Conservation (phyloP, 768 basidiomycete genomes). For the Dioszegia aurantiaca region DNA sequence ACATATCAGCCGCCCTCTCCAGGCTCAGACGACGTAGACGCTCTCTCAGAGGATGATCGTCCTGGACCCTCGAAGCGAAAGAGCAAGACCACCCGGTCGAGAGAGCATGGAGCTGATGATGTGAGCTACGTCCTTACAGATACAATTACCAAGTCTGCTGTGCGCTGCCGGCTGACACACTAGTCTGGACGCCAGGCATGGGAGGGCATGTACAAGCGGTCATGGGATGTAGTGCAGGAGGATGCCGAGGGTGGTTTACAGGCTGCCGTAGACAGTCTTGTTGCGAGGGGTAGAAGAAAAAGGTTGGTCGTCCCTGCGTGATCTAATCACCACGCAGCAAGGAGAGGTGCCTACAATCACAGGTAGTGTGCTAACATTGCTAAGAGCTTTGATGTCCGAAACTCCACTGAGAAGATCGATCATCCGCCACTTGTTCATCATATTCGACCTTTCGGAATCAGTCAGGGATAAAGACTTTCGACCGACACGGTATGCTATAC, state of each 20-base stretch:
- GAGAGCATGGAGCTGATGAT: constrained; percentile 12
- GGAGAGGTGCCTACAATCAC: too few relatives aligned
- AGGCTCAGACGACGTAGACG: constrained; percentile 31
- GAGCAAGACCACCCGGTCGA: constrained; percentile 16
- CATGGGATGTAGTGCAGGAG: constrained; percentile 97
- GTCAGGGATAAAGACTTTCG: constrained; percentile 97
- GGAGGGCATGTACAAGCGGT: constrained; percentile 90
- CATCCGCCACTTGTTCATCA: constrained; percentile 86
- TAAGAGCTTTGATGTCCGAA: constrained; percentile 42
- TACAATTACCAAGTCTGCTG: too few relatives aligned
- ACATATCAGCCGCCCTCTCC: constrained; percentile 23
- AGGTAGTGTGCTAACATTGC: background rate
- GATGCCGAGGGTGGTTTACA: constrained; percentile 90
- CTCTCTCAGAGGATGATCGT: constrained; percentile 31
- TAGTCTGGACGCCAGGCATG: constrained; percentile 66
- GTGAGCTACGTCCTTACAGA: background rate
- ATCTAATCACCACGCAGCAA: too few relatives aligned
- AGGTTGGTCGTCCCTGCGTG: constrained; percentile 57
- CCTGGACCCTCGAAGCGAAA: constrained; percentile 30
- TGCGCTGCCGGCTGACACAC: background rate
- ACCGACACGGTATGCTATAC: constrained; percentile 59
- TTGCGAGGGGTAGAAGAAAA: constrained; percentile 79
- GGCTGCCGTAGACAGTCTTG: constrained; percentile 79
- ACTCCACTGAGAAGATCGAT: constrained; percentile 89
- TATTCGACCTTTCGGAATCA: constrained; percentile 85